phyloP scores from a whole-genome alignment of 805 yeast genomes.

The Debaryomyces prosopidis region DNA sequence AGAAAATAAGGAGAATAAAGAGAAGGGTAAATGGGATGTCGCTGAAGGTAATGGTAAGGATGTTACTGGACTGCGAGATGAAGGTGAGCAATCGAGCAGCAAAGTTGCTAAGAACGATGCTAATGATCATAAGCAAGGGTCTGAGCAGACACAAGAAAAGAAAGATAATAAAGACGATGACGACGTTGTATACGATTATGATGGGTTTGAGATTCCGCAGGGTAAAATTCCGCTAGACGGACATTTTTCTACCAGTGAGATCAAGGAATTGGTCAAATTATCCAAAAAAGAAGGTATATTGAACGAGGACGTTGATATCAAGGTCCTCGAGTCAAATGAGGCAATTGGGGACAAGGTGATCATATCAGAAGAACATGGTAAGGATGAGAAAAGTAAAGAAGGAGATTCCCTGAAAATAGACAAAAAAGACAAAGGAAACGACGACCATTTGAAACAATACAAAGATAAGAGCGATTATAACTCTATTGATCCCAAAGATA shows the following conservation, averaged over 20 bases:
- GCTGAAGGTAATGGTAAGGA: neutral
- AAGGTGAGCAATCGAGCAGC: neutral
- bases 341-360: conserved; percentile 31
- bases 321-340: conserved; percentile 22
- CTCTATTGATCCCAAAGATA: no score
- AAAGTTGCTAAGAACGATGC: neutral
- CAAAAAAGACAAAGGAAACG: neutral
- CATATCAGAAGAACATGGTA: conserved; percentile 11
- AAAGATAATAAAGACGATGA: conserved; percentile 3
- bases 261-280: conserved; percentile 28
- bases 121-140: neutral
- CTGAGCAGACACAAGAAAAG: neutral
- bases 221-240: conserved; percentile 43
- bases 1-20: neutral
- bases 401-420: neutral
- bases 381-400: conserved; percentile 1
- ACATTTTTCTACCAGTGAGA: conserved; percentile 37
- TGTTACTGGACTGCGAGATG: neutral
- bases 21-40: neutral
- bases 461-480: neutral
- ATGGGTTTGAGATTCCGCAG: conserved; percentile 37
- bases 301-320: conserved; percentile 22
- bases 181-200: conserved; percentile 22
- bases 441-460: neutral
- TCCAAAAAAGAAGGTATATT: conserved; percentile 33